A percentile compares a stretch with the other conserved stretches of the same genome.
These are phyloP conservation scores for Kluyveromyces siamensis DNA, from an alignment of 805 yeast genomes.

Conservation along the genomic window DNA sequence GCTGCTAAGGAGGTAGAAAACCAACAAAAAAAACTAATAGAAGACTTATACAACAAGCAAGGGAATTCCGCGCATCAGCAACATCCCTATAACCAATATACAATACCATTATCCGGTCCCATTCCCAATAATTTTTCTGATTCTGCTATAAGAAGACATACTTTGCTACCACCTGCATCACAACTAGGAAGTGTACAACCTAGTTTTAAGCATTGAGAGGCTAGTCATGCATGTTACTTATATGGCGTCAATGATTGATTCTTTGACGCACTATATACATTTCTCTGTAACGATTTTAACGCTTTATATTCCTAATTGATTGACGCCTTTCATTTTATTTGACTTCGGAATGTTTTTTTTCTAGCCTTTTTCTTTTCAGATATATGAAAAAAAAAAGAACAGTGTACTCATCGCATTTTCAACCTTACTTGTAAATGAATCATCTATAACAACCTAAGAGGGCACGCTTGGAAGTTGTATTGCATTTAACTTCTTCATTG, in stretches of 20 bases:
- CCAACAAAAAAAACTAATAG: conserved; percentile 22
- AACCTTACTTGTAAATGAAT: not conserved
- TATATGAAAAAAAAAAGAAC: not conserved
- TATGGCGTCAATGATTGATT: not conserved
- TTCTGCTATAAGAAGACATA: not conserved
- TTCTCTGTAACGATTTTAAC: not conserved
- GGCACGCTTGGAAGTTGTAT: not conserved
- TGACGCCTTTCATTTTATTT: not conserved
- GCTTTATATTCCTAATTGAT: not conserved
- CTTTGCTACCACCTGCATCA: conserved; percentile 1
- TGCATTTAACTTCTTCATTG: not conserved
- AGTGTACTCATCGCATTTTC: not conserved
- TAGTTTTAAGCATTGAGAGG: not conserved
- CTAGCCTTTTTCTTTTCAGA: not conserved
- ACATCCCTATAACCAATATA: conserved; percentile 93
- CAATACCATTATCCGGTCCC: conserved; percentile 33
- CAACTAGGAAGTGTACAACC: not conserved
- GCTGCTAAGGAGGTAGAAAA: conserved; percentile 15
- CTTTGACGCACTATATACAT: not conserved
- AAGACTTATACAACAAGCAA: conserved; percentile 35
- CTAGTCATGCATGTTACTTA: not conserved
- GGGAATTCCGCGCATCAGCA: conserved; percentile 88
- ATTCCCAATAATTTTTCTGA: not conserved
- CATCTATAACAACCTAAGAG: not conserved
- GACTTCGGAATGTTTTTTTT: not conserved